These are phyloP conservation scores for Capsicum baccatum DNA, from an alignment of 257 asterid species.

Conservation along the genomic window DNA sequence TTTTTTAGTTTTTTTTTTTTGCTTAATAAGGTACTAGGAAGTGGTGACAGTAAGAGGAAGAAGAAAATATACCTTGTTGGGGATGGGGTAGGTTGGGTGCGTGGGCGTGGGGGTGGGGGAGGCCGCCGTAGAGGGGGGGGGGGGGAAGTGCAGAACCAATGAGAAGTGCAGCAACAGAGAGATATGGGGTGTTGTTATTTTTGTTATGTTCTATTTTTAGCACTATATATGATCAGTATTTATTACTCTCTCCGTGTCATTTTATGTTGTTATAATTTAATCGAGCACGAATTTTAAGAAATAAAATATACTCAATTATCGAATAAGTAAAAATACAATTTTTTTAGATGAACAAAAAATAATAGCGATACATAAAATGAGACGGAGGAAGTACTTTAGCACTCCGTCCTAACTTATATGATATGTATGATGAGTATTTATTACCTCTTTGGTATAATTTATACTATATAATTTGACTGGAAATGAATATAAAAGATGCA, in stretches of 20 bases:
- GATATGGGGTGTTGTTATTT: slow-evolving; percentile 22
- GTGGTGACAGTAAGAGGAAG: not conserved
- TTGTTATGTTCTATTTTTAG: slow-evolving; percentile 21
- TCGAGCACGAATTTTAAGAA: too few relatives aligned
- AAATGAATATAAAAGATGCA: too few relatives aligned
- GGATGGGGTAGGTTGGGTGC: not conserved
- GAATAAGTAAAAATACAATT: too few relatives aligned
- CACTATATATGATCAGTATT: slow-evolving; percentile 14
- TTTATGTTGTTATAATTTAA: too few relatives aligned
- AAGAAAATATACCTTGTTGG: not conserved
- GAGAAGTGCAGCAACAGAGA: slow-evolving; percentile 23
- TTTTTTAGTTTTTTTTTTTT: not conserved
- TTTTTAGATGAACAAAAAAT: too few relatives aligned
- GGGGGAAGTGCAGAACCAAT: not conserved
- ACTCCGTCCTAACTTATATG: too few relatives aligned
- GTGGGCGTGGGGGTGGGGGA: not conserved
- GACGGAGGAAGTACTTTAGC: too few relatives aligned
- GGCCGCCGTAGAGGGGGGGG: not conserved
- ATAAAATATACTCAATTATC: too few relatives aligned
- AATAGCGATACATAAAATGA: too few relatives aligned
- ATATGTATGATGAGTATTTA: too few relatives aligned
- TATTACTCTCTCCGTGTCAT: not conserved
- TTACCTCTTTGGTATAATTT: too few relatives aligned
- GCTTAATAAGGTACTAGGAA: not conserved
- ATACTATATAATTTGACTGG: too few relatives aligned